These are phyloP conservation scores for Crithidia thermophila DNA, from an alignment of 208 protist species.

Conservation along the genomic window DNA sequence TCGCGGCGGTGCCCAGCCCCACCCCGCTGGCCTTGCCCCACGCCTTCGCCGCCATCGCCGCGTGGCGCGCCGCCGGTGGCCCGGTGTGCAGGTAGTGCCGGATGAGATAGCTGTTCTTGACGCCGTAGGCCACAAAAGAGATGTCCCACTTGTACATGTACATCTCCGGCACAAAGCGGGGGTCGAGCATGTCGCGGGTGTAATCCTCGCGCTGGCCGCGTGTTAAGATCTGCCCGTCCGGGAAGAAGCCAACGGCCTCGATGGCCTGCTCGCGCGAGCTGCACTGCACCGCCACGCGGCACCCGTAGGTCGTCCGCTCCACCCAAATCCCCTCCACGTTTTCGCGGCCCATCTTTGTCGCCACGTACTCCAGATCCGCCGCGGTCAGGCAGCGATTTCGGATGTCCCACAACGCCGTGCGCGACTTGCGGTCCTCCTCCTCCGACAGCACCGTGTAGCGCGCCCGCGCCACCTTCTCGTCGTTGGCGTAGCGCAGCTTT, in stretches of 20 bases:
- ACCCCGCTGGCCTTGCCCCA: constrained; percentile 92
- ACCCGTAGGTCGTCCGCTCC: constrained; percentile 86
- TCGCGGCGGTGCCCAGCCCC: constrained; percentile 74
- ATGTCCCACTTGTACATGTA: constrained; percentile 93
- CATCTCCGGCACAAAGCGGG: constrained; percentile 85
- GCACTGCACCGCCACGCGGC: constrained; percentile 83
- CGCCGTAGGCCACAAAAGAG: constrained; percentile 88
- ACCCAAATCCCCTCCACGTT: constrained; percentile 88
- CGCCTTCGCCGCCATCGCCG: constrained; percentile 86
- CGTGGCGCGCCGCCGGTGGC: constrained; percentile 65
- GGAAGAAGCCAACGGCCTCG: constrained; percentile 89
- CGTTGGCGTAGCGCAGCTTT: constrained; percentile 79
- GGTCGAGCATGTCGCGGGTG: constrained; percentile 86
- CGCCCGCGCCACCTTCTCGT: constrained; percentile 77
- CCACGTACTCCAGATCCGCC: constrained; percentile 85
- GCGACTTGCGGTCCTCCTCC: constrained; percentile 85
- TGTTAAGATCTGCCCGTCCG: constrained; percentile 88
- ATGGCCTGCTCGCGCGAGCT: constrained; percentile 76
- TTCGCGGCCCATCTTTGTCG: constrained; percentile 75
- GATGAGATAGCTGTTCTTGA: constrained; percentile 92
- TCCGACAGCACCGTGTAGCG: constrained; percentile 82
- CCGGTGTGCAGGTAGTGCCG: constrained; percentile 83
- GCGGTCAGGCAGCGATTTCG: constrained; percentile 68
- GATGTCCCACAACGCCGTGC: constrained; percentile 84
- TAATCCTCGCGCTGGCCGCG: constrained; percentile 87